Base-by-base conservation (phyloP, 1,139 yeast genomes). In the Tardiomyces blankii region DNA sequence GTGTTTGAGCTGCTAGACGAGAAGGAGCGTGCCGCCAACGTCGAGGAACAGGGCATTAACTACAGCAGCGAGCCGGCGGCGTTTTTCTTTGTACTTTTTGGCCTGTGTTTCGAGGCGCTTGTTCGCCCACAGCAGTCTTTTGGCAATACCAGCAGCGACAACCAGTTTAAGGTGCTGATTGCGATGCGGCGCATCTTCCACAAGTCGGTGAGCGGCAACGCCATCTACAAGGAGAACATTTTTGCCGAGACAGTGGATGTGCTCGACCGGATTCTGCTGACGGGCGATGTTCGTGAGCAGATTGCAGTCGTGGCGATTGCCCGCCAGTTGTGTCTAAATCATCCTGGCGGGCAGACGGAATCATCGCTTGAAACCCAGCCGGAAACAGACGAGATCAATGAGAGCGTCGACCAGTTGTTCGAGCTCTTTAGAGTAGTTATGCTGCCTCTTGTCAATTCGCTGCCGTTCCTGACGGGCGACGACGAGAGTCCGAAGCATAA, bases 61-160 rank as follows among this genome's bases (percentile, higher is more conserved):
- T 57, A 58, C 43, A 57, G 61, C n/a, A 77, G 74, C 12, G 94
- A 86, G 54, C 72, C 81, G 0, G 76, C 78, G 2, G 82, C 85
- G 45, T 85, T 88, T 55, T 81, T 84, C 63, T 85, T 85, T 60
- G 82, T 88, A 25, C 63, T 89, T 42, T 85, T 84, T 65, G 86
- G 95, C 38, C 84, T 86, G 54, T 86, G 96, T 60, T 73, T 87
- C 46, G 95, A 86, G 56, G 76, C 84, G 0, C 69, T 87, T 50
- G 74, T 82, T 16, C 74, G 72, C 55, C 51, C 65, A 38, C 52
- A 51, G 43, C 51, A 55, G 44, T 41, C 61, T 23, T 40, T 48
- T 25, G 53, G 58, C 19, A 42, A 43, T 43, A 39, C 28, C 39
- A 46, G 44, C 19, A 42, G 44, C 38, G 42, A 46, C 32, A 41